phyloP scores from a whole-genome alignment of 129 eudicot genomes.

The Smallanthus sonchifolius region DNA sequence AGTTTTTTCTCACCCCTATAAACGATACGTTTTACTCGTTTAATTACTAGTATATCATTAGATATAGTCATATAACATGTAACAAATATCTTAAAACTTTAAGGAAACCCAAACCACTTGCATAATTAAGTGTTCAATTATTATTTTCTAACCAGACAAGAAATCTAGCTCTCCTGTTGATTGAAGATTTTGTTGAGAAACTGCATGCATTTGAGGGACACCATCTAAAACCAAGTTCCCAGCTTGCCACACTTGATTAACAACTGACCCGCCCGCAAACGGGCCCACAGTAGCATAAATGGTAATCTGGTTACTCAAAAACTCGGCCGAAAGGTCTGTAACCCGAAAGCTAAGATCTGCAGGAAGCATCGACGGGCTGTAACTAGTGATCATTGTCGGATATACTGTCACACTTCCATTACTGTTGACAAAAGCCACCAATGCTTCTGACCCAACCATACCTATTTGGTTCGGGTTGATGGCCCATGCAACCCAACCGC shows the following conservation, averaged over 20 bases:
- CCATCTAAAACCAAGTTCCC: slow-evolving; percentile 43
- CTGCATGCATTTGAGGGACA: slow-evolving; percentile 56
- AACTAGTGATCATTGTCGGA: slow-evolving; percentile 43
- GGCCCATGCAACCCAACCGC: slow-evolving; percentile 72
- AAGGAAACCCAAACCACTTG: not conserved
- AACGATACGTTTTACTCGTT: not conserved
- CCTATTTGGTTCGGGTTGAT: slow-evolving; percentile 48
- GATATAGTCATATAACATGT: not conserved
- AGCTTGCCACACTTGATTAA: slow-evolving; percentile 60
- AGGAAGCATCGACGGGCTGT: slow-evolving; percentile 53
- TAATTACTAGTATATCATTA: not conserved
- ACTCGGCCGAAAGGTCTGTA: slow-evolving; percentile 55
- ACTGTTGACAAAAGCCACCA: slow-evolving; percentile 48
- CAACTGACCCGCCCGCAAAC: slow-evolving; percentile 36
- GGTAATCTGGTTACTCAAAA: slow-evolving; percentile 38
- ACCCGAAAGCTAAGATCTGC: slow-evolving; percentile 47
- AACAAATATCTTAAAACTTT: not conserved
- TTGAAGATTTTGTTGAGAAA: slow-evolving; percentile 39
- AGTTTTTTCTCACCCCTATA: not conserved
- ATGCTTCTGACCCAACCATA: slow-evolving; percentile 72
- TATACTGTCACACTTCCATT: slow-evolving; percentile 38
- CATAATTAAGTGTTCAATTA: not conserved
- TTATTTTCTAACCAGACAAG: slow-evolving; percentile 14
- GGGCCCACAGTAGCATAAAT: slow-evolving; percentile 62
- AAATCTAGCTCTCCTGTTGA: slow-evolving; percentile 50